These are phyloP conservation scores for Aspergillus melleus DNA, from an alignment of 2,329 filamentous ascomycete genomes.

Conservation along the genomic window DNA sequence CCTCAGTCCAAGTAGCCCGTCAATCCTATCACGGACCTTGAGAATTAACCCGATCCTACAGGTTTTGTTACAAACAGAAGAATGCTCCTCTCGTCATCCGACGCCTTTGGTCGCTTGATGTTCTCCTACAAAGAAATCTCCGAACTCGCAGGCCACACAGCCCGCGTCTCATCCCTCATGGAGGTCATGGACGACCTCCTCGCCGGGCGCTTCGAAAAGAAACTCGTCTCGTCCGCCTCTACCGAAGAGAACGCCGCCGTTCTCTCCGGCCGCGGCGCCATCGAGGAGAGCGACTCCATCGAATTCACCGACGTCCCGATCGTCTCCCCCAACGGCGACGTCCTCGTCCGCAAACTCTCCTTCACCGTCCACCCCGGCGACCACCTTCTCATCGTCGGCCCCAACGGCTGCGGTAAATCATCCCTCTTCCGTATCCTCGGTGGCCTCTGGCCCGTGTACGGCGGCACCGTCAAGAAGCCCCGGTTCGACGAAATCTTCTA, in stretches of 20 bases:
- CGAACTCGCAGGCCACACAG: conserved; percentile 92
- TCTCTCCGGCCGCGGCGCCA: conserved; percentile 75
- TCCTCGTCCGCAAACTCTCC: conserved; percentile 80
- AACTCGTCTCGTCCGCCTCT: conserved; percentile 83
- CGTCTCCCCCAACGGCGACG: conserved; percentile 93
- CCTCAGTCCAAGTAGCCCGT: too few relatives aligned
- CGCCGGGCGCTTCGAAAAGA: conserved; percentile 90
- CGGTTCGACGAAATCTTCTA: conserved; percentile 95
- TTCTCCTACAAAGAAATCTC: conserved; percentile 98
- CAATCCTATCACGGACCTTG: not conserved
- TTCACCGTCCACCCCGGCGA: conserved; percentile 85
- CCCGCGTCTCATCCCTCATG: conserved; percentile 82
- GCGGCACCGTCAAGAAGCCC: conserved; percentile 88
- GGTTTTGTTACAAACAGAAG: conserved; percentile 92
- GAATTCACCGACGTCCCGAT: conserved; percentile 89
- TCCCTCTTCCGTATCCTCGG: conserved; percentile 95
- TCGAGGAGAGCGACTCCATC: conserved; percentile 80
- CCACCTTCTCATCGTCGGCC: conserved; percentile 90
- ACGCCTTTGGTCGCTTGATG: conserved; percentile 94
- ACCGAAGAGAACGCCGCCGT: conserved; percentile 81
- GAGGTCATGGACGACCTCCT: conserved; percentile 95
- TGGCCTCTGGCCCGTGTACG: conserved; percentile 96
- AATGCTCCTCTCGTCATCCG: conserved; percentile 88
- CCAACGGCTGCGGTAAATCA: conserved; percentile 96
- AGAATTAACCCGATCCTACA: conserved; percentile 19